Evolutionary conservation across 2,329 filamentous ascomycete species (phyloP).

Genomic region (Trichoderma koningii): DNA sequence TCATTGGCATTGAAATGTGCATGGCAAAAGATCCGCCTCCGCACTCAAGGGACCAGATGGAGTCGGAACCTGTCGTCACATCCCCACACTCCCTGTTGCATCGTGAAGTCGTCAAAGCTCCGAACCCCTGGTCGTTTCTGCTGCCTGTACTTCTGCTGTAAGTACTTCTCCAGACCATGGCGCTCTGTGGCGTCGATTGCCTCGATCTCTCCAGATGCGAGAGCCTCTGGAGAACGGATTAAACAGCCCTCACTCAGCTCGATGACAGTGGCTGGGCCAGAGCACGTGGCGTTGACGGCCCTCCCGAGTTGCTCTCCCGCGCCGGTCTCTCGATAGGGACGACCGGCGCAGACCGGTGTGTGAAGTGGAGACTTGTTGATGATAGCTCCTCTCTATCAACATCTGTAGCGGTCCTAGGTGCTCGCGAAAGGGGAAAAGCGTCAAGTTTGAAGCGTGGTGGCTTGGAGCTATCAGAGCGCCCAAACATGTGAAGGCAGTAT

Average conservation of each 20-base stretch:
- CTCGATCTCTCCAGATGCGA: neutral
- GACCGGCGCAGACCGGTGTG: neutral
- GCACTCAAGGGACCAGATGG: neutral
- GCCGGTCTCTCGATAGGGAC: neutral
- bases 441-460: neutral
- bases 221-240: neutral
- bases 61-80: neutral
- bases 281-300: slow-evolving; percentile 5
- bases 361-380: neutral
- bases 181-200: slow-evolving; percentile 1
- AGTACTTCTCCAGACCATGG: neutral
- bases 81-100: neutral
- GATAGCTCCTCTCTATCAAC: neutral
- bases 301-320: neutral
- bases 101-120: neutral
- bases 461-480: neutral
- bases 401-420: neutral
- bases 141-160: neutral
- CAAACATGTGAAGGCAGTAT: neutral
- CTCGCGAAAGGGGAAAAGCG: neutral
- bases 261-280: neutral
- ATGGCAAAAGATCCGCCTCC: neutral
- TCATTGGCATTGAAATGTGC: neutral
- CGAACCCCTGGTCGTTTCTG: neutral
- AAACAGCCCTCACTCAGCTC: slow-evolving; percentile 1